Base-by-base conservation (phyloP, 768 basidiomycete species). In the Tremella mesenterica region DNA sequence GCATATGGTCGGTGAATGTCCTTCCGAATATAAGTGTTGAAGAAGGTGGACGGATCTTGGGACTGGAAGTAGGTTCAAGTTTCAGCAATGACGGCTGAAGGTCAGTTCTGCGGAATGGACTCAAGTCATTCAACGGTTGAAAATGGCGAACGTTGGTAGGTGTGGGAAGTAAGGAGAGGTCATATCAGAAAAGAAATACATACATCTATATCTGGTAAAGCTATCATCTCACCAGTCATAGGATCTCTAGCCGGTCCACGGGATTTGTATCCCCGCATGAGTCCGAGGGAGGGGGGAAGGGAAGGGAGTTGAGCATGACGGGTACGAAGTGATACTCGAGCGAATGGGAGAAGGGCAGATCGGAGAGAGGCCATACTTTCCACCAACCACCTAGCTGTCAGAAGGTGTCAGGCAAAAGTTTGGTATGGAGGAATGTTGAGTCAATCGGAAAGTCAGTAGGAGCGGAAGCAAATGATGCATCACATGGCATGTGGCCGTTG, bases 1-100 rank as follows among this genome's bases (percentile, higher is more conserved):
- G 73, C 88, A 91, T 91, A 70, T 91, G 88, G 73, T 91, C 70
- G 85, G 55, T 70, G 73, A 93, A 92, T 21, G 83, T 86, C 67
- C 82, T 83, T 0, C 92, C 92, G 65, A 93, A 97, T 6, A 85
- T 77, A 51, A 95, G 79, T 29, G 78, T 77, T 1, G 82, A 79
- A 10, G 83, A 77, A 0, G 82, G 79, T 1, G 89, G 87, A 5
- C 81, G 76, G 6, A 78, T 72, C 58, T 81, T 81, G 0, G 85
- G 87, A 25, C 75, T 78, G n/a, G 29, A 29, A 14, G 65, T 66
- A n/a, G 58, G 52, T 12, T 50, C 52, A 44, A 70, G 58, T 45
- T 66, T 58, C 2, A 73, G 27, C 16, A 59, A 47, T 23, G 64
- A 61, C 25, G 72, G 29, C 71, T 43, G 38, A n/a, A 41, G n/a